phyloP scores from a whole-genome alignment of 2,329 filamentous ascomycete genomes.

The Colletotrichum tamarilloi region DNA sequence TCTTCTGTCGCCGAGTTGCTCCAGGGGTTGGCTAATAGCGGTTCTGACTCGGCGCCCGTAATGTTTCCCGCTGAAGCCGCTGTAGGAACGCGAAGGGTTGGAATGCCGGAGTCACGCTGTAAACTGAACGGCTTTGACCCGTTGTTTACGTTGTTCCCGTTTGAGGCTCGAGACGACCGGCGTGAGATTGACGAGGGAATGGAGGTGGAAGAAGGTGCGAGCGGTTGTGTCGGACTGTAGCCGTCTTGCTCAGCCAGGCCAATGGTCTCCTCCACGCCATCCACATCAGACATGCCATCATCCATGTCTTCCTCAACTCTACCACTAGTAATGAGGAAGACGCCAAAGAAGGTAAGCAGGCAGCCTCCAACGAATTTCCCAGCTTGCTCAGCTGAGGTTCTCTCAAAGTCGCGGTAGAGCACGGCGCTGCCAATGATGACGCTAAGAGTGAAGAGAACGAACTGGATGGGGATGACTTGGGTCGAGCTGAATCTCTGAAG shows the following conservation, averaged over 20 bases:
- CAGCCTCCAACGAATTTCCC: slow-evolving; percentile 92
- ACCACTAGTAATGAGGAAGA: slow-evolving; percentile 96
- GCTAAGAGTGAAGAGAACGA: slow-evolving; percentile 94
- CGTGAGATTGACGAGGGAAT: slow-evolving; percentile 49
- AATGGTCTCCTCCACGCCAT: slow-evolving; percentile 73
- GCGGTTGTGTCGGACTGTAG: slow-evolving; percentile 47
- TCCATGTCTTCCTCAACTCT: slow-evolving; percentile 70
- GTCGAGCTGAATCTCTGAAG: slow-evolving; percentile 96
- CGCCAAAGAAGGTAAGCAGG: slow-evolving; percentile 90
- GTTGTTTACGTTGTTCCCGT: slow-evolving; percentile 53
- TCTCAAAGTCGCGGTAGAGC: slow-evolving; percentile 94
- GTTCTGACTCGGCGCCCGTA: slow-evolving; percentile 48
- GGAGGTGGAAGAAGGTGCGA: slow-evolving; percentile 46
- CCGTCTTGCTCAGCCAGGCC: slow-evolving; percentile 65
- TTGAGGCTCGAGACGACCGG: slow-evolving; percentile 60
- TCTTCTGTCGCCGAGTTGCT: slow-evolving; percentile 47
- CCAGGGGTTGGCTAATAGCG: slow-evolving; percentile 58
- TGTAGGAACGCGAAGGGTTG: slow-evolving; percentile 48
- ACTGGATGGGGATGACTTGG: slow-evolving; percentile 97
- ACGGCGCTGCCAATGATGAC: slow-evolving; percentile 95
- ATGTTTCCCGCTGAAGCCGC: slow-evolving; percentile 45
- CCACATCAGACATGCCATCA: slow-evolving; percentile 65
- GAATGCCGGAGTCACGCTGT: slow-evolving; percentile 48
- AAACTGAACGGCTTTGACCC: slow-evolving; percentile 49
- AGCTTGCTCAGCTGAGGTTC: slow-evolving; percentile 78